Conservation (phyloP, 805 yeast species). For the Lachancea thermotolerans region DNA sequence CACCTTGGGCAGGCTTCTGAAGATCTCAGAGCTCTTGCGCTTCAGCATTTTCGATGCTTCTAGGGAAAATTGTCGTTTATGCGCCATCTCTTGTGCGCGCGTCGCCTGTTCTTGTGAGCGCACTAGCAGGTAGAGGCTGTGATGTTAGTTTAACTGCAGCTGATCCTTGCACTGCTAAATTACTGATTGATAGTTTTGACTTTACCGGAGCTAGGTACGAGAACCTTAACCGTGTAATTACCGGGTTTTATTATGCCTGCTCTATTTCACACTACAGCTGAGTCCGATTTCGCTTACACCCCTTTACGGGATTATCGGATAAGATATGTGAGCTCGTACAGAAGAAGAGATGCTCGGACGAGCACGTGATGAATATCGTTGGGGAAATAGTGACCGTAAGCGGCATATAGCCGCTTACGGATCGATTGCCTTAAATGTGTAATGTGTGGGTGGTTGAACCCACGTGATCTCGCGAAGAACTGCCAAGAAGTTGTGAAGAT, state of each 20-base stretch:
- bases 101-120: too few relatives aligned
- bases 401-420: neutral
- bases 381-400: neutral
- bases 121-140: too few relatives aligned
- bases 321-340: neutral
- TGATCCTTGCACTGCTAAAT: too few relatives aligned
- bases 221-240: too few relatives aligned
- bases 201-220: too few relatives aligned
- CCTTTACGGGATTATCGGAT: neutral
- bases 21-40: conserved; percentile 12
- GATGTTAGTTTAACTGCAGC: too few relatives aligned
- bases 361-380: neutral
- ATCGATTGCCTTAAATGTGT: neutral
- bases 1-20: conserved; percentile 26
- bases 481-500: too few relatives aligned
- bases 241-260: too few relatives aligned
- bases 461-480: too few relatives aligned
- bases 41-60: conserved; percentile 7
- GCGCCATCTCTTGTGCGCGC: conserved; percentile 1
- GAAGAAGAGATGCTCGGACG: neutral
- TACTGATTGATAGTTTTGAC: too few relatives aligned
- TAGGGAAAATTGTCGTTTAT: conserved; percentile 4
- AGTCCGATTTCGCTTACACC: neutral
- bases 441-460: too few relatives aligned
- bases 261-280: neutral